Conservation (phyloP, 768 basidiomycete species). For the Tricholoma sp. region DNA sequence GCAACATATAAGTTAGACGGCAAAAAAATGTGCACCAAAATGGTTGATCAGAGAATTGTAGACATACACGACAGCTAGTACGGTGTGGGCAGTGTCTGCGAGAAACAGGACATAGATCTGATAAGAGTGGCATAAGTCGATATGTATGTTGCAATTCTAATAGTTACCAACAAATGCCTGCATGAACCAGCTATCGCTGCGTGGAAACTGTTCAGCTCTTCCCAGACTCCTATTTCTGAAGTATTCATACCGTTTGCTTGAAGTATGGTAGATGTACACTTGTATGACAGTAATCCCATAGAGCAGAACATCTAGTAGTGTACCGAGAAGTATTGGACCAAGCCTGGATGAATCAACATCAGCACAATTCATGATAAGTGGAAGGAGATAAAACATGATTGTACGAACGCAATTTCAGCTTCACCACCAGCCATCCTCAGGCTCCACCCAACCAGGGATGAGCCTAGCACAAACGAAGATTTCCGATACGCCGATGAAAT, state of each 20-base stretch:
- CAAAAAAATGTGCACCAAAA: conserved; percentile 31
- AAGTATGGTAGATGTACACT: conserved; percentile 34
- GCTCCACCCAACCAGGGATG: too few relatives aligned
- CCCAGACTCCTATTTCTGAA: background rate
- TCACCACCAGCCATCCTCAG: conserved; percentile 10
- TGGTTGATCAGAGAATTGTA: conserved; percentile 42
- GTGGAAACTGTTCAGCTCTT: background rate
- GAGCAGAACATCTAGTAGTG: conserved; percentile 39
- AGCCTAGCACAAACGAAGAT: too few relatives aligned
- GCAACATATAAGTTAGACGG: background rate
- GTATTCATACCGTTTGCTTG: conserved; percentile 30
- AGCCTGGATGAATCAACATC: conserved; percentile 26
- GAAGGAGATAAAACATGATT: background rate
- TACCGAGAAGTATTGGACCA: conserved; percentile 47
- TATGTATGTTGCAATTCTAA: background rate
- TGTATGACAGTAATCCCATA: conserved; percentile 48
- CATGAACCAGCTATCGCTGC: conserved; percentile 42
- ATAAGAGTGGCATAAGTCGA: background rate
- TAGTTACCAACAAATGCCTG: conserved; percentile 34
- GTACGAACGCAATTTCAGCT: conserved; percentile 30
- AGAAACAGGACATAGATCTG: conserved; percentile 40
- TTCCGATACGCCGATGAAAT: too few relatives aligned
- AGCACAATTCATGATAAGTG: background rate
- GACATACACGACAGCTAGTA: conserved; percentile 39
- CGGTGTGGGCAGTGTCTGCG: conserved; percentile 43